phyloP scores from a whole-genome alignment of 1,284 basidiomycete species.

The Erythrobasidium hasegawianum region DNA sequence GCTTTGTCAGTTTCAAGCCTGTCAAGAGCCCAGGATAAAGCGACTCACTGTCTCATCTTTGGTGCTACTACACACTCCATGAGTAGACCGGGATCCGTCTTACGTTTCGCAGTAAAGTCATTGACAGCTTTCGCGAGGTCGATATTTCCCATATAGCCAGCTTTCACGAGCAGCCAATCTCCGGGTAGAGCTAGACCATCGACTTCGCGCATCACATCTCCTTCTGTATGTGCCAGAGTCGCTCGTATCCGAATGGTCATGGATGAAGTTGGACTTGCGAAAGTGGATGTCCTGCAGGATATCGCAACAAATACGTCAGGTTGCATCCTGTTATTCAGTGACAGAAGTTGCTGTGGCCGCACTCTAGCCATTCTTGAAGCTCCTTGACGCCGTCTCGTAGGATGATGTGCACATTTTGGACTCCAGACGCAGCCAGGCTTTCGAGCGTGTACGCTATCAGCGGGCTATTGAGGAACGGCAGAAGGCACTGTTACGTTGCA shows the following conservation, averaged over 20 bases:
- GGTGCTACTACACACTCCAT: constrained; percentile 44
- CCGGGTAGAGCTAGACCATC: constrained; percentile 73
- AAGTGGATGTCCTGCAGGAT: constrained; percentile 23
- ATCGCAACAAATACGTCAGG: neutral
- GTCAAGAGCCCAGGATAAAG: neutral
- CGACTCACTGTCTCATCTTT: constrained; percentile 33
- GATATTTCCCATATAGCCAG: constrained; percentile 90
- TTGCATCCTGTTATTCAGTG: neutral
- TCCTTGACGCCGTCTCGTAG: constrained; percentile 62
- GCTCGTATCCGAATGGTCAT: constrained; percentile 38
- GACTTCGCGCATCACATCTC: constrained; percentile 94
- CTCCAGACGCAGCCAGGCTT: constrained; percentile 81
- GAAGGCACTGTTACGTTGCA: constrained; percentile 62
- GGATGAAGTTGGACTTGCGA: constrained; percentile 29
- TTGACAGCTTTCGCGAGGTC: constrained; percentile 82
- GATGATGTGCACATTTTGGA: constrained; percentile 92
- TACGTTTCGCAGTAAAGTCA: constrained; percentile 49
- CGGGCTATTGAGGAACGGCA: constrained; percentile 90
- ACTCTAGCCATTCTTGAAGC: constrained; percentile 34
- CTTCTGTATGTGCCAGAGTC: constrained; percentile 73
- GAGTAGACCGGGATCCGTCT: constrained; percentile 37
- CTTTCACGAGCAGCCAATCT: constrained; percentile 90
- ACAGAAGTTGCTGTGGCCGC: neutral
- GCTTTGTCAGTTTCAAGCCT: constrained; percentile 46
- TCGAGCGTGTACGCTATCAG: constrained; percentile 95